These are phyloP conservation scores for Nissolia schottii DNA, from an alignment of 306 rosid genomes.

Conservation along the genomic window DNA sequence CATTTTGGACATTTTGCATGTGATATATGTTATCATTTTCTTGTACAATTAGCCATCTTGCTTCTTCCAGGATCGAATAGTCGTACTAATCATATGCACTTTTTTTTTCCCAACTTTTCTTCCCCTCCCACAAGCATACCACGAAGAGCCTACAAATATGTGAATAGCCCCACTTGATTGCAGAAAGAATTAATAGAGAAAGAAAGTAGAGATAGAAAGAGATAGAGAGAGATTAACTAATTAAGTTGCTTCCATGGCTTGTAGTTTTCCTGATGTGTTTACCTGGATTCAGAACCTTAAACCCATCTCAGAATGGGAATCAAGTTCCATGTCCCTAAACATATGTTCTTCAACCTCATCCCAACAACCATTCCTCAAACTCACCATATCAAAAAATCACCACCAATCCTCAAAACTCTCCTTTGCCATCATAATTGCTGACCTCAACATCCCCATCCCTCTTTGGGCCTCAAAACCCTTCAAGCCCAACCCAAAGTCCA, in stretches of 20 bases:
- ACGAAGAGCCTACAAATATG: constrained; percentile 29
- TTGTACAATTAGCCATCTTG: constrained; percentile 27
- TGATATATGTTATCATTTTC: constrained; percentile 6
- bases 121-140: constrained; percentile 11
- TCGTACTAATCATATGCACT: background rate
- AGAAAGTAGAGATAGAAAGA: background rate
- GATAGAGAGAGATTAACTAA: background rate
- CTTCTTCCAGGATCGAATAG: background rate
- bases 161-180: background rate
- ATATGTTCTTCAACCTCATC: constrained; percentile 49
- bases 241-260: constrained; percentile 49
- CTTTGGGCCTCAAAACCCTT: constrained; percentile 84
- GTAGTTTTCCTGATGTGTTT: constrained; percentile 56
- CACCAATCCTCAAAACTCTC: constrained; percentile 37
- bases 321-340: constrained; percentile 41
- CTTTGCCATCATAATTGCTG: constrained; percentile 53
- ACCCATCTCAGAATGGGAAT: constrained; percentile 60
- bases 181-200: background rate
- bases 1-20: background rate
- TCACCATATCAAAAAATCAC: constrained; percentile 39
- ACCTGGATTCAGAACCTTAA: constrained; percentile 82
- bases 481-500: constrained; percentile 30
- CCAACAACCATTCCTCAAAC: constrained; percentile 56
- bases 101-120: constrained; percentile 23
- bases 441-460: constrained; percentile 48